Evolutionary conservation across 805 yeast species (phyloP).

Genomic region (Spathaspora sp.): DNA sequence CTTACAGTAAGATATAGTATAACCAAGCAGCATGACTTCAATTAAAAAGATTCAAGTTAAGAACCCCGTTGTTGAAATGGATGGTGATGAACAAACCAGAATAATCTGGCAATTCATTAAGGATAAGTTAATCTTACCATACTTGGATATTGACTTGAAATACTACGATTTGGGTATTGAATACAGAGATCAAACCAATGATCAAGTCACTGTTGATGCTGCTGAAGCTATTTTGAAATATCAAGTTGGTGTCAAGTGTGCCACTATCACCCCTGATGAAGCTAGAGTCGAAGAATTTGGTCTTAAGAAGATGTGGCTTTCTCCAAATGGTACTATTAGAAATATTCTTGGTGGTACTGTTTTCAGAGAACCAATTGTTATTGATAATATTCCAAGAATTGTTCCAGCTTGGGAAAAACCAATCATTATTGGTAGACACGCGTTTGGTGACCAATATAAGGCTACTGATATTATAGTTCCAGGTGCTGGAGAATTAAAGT

Average conservation of each 20-base stretch:
- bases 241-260: constrained; percentile 95
- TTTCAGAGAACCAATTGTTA: constrained; percentile 93
- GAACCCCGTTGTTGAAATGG: constrained; percentile 93
- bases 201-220: constrained; percentile 83
- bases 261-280: constrained; percentile 98
- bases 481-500: constrained; percentile 72
- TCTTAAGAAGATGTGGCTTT: constrained; percentile 94
- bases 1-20: background rate
- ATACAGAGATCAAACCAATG: constrained; percentile 83
- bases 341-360: constrained; percentile 95
- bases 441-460: constrained; percentile 94
- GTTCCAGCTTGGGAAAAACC: constrained; percentile 94
- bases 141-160: constrained; percentile 79
- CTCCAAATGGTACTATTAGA: constrained; percentile 96
- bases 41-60: constrained; percentile 64
- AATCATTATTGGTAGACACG: constrained; percentile 95
- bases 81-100: constrained; percentile 97
- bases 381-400: constrained; percentile 81
- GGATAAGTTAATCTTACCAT: constrained; percentile 81
- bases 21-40: constrained; percentile 1
- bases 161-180: constrained; percentile 89
- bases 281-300: constrained; percentile 88
- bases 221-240: constrained; percentile 86
- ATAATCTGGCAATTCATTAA: constrained; percentile 92
- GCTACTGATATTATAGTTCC: constrained; percentile 84